These are phyloP conservation scores for Chlamydomonas eustigma DNA, from an alignment of 139 green algal genomes.

Conservation along the genomic window DNA sequence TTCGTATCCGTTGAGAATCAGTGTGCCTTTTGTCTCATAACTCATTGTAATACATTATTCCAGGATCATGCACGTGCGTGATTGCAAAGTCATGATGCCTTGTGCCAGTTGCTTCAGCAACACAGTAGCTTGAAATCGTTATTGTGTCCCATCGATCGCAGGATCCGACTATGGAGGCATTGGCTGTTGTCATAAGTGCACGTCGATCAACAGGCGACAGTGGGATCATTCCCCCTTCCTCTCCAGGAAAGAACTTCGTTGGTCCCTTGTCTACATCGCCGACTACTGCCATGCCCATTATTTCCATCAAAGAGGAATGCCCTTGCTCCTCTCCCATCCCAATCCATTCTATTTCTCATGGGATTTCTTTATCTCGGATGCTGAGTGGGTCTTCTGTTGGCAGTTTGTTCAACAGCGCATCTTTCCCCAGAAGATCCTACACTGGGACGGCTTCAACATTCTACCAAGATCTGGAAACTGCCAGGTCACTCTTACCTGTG, in stretches of 20 bases:
- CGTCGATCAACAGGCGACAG: background rate
- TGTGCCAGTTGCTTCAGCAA: background rate
- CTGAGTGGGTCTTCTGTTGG: background rate
- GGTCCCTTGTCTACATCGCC: too few relatives aligned
- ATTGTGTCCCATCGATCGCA: background rate
- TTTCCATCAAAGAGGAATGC: background rate
- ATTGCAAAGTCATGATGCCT: too few relatives aligned
- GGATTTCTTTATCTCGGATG: background rate
- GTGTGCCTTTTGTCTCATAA: background rate
- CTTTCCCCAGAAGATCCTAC: background rate
- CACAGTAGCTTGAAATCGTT: background rate
- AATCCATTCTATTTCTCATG: background rate
- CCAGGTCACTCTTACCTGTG: background rate
- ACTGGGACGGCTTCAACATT: background rate
- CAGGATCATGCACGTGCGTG: too few relatives aligned
- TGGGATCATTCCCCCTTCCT: background rate
- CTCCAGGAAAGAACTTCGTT: too few relatives aligned
- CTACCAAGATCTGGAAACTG: background rate
- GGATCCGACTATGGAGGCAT: background rate
- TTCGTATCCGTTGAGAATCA: background rate
- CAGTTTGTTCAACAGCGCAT: background rate
- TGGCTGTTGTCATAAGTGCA: background rate
- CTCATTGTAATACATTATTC: background rate
- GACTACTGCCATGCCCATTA: too few relatives aligned
- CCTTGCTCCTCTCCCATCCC: background rate